Percentiles rank a stretch among this genome's conserved stretches.
Conservation (phyloP, 441 rosid species). For the Erodium texanum region DNA sequence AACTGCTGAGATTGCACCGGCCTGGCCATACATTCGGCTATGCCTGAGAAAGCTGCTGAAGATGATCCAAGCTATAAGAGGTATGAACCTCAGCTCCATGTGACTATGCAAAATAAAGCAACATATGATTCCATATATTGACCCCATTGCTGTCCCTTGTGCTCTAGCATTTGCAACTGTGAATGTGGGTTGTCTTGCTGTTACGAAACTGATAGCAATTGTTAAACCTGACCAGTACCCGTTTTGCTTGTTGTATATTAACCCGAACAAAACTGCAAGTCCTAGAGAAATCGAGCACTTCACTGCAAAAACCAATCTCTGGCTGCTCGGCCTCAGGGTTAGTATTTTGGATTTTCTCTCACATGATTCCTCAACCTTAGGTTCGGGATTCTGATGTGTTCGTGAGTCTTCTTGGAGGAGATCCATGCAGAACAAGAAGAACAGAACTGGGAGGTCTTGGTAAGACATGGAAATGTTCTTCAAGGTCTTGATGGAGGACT, state of each 20-base stretch:
- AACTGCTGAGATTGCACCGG: constrained; percentile 56
- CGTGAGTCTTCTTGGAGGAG: constrained; percentile 40
- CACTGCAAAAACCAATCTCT: constrained; percentile 43
- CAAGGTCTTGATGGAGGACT: constrained; percentile 18
- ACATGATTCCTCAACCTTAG: constrained; percentile 17
- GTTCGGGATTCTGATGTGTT: constrained; percentile 10
- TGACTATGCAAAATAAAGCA: constrained; percentile 37
- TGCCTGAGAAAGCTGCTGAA: constrained; percentile 53
- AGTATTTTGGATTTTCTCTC: constrained; percentile 9
- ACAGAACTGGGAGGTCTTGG: constrained; percentile 39
- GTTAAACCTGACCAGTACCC: constrained; percentile 79
- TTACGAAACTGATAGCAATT: constrained; percentile 52
- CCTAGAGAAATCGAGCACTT: constrained; percentile 68
- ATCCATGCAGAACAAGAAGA: constrained; percentile 52
- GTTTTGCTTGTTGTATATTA: constrained; percentile 37
- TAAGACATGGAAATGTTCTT: constrained; percentile 23
- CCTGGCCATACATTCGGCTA: constrained; percentile 62
- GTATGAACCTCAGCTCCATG: constrained; percentile 38
- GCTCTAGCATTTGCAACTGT: constrained; percentile 54
- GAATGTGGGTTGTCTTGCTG: constrained; percentile 56
- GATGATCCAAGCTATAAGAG: constrained; percentile 61
- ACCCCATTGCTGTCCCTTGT: constrained; percentile 75
- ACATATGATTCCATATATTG: constrained; percentile 56
- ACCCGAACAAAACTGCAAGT: constrained; percentile 60
- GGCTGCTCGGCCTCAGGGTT: constrained; percentile 21